Conservation (phyloP, 768 basidiomycete genomes). For the Trametes maxima region DNA sequence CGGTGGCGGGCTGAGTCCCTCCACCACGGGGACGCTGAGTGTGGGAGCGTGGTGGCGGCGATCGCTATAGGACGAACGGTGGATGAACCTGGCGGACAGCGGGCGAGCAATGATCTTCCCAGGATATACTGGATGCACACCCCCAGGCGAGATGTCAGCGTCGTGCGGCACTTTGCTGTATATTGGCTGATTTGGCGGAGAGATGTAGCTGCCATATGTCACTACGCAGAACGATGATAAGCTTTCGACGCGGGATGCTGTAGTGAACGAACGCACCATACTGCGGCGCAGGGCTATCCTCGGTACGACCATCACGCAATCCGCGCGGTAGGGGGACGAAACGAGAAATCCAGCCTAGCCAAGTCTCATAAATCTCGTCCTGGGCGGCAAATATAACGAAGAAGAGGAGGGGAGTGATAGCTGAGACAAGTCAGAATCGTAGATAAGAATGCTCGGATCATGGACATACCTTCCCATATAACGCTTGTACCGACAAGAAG, state of each 20-base stretch:
- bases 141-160: neutral
- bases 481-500: conserved; percentile 7
- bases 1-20: conserved; percentile 14
- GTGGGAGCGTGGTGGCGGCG: neutral
- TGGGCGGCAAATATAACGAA: conserved; percentile 30
- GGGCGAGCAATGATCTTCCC: conserved; percentile 4
- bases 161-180: conserved; percentile 14
- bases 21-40: neutral
- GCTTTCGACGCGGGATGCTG: neutral
- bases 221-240: neutral
- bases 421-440: neutral
- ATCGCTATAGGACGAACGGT: neutral
- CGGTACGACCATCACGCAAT: neutral
- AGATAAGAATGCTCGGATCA: neutral
- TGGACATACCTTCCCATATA: conserved; percentile 28
- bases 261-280: neutral
- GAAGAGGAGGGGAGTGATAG: conserved; percentile 20
- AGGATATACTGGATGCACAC: neutral
- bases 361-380: conserved; percentile 27
- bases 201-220: conserved; percentile 15
- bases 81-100: neutral
- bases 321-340: neutral
- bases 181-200: neutral
- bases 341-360: conserved; percentile 19
- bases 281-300: neutral